Conservation (phyloP, 495 filamentous ascomycete species). For the Penicillium parvum region DNA sequence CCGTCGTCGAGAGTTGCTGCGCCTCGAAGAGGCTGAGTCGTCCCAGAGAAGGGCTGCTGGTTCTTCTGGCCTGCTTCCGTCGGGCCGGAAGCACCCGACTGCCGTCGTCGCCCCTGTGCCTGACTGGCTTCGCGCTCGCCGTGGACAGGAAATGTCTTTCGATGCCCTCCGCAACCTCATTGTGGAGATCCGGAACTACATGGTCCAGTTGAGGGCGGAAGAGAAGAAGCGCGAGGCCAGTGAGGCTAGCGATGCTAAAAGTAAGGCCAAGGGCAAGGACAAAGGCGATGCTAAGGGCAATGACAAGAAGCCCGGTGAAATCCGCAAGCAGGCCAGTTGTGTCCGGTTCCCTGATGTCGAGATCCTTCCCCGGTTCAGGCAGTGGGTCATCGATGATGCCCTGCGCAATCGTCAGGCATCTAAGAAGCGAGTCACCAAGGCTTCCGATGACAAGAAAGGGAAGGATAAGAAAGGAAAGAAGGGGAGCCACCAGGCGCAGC, state of each 20-base stretch:
- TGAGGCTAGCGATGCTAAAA: neutral
- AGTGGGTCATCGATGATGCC: constrained; percentile 19
- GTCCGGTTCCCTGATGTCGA: constrained; percentile 60
- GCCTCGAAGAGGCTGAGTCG: constrained; percentile 1
- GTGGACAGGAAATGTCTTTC: constrained; percentile 30
- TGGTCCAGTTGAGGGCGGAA: constrained; percentile 7
- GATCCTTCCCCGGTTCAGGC: constrained; percentile 54
- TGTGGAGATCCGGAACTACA: constrained; percentile 13
- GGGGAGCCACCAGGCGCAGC: neutral
- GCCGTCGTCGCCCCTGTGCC: constrained; percentile 28
- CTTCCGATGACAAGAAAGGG: neutral
- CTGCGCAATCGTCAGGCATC: neutral
- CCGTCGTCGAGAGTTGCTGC: constrained; percentile 18
- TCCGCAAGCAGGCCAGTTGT: neutral
- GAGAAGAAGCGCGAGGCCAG: neutral
- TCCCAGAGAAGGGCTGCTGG: neutral
- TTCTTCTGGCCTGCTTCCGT: neutral
- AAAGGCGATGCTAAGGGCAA: neutral
- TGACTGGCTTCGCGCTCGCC: constrained; percentile 26
- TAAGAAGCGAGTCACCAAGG: neutral
- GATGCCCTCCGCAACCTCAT: constrained; percentile 27
- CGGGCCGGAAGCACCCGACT: constrained; percentile 18
- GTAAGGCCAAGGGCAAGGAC: neutral
- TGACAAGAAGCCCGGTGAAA: neutral
- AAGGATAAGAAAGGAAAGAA: too few relatives aligned